Base-by-base conservation (phyloP, 2,329 filamentous ascomycete species). In the Cephalotrichum gorgonifer region DNA sequence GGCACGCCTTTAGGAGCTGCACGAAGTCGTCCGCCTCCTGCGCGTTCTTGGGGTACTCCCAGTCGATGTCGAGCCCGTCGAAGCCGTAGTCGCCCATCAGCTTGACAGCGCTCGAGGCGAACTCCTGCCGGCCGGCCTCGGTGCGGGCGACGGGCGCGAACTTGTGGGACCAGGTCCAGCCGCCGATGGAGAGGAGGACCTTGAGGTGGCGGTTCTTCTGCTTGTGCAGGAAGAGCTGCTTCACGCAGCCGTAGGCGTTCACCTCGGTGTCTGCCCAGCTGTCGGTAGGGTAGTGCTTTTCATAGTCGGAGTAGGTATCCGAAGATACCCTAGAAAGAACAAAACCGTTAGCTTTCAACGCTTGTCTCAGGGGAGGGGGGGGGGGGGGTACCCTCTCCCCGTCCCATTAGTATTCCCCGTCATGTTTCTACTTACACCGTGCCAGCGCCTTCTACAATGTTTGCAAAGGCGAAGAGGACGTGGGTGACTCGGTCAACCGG, bases 181-280 rank as follows among this genome's bases (percentile, higher is more conserved):
- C 88, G 38, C 88, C 88, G 52, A 94, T 85, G 31, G 83, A 88
- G 8, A 93, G 74, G n/a, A 93, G 68, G 2, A 85, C 74, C 65
- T 94, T 94, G 50, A 94, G 65, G 47, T 86, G 79, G 20, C 87
- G 79, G 62, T 94, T 79, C 55, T 74, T 68, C 66, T 88, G 83
- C 71, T 94, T 94, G 47, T 86, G 73, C 1, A 87, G 64, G 62
- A 76, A 87, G 1, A 94, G 69, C 60, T 91, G 86, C 66, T 89
- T 89, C 54, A 88, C 64, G 59, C 80, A 85, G 38, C 88, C 88
- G 58, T 88, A 89, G 46, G 81, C 78, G 59, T 91, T 33, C 30
- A 11, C 30, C 4, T 33, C 30, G 3, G 30, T 14, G 78, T 65
- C 57, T 4, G 30, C 12, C 30, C 4, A 11, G 30, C 30, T 33